Base-by-base conservation (phyloP, 1,284 basidiomycete genomes). In the Apiotrichum gamsii region DNA sequence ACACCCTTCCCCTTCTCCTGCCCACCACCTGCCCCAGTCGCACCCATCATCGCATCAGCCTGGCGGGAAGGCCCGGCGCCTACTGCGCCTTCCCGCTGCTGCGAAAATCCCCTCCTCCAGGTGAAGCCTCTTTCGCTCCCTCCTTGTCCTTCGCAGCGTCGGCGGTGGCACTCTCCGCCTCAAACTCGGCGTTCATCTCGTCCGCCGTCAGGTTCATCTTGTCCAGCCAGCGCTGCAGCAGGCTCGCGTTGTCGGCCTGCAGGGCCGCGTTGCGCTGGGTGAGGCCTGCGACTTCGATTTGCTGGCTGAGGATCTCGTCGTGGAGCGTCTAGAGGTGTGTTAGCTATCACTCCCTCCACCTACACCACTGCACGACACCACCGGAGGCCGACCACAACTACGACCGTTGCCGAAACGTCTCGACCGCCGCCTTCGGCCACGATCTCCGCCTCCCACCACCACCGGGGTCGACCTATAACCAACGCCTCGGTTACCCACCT, bases 221-320 rank as follows among this genome's bases (percentile, higher is more conserved):
- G 67, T 96, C 91, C 20, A 96, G 77, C 91, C 91, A 96, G 15
- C 91, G 83, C 68, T 96, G 90, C 1, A 98, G 77, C 33, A 98
- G 79, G 58, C 86, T 85, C 16, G 93, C 91, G 62, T 98, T 98
- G 72, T 98, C 94, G 62, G 84, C 85, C 47, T 82, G 82, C 39
- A 98, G 78, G 19, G 79, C 84, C 59, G 83, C 77, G 66, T 95
- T 96, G 32, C 88, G 82, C 54, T 89, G 82, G 53, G 89, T 85
- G 32, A 95, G 83, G 65, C 93, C 88, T 37, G 83, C 80, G 15
- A 97, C 80, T 69, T 98, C 94, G 39, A 96, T 79, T 52, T 89
- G 84, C 29, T 90, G 78, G 0, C 90, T 88, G 58, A 82, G 84
- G 69, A 93, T 85, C 73, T 96, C 94, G 73, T 98, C 94, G 62